Evolutionary conservation across 2,329 filamentous ascomycete genomes (phyloP).

Genomic region (Pseudohalonectria lignicola): DNA sequence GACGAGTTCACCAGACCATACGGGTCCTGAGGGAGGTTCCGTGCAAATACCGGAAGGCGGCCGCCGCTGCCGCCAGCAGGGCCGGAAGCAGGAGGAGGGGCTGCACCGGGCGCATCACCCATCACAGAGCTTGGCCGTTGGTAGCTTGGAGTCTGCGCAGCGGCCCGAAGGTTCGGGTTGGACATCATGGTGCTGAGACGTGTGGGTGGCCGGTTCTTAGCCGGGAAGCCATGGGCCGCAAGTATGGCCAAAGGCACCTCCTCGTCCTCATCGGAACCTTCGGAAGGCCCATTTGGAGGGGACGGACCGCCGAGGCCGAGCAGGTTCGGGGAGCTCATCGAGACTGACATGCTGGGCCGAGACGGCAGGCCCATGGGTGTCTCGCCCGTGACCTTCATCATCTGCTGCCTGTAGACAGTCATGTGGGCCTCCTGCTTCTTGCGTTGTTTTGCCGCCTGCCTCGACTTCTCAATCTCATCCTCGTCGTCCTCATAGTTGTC

Average conservation of each 20-base stretch:
- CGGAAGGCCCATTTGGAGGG: conserved; percentile 26
- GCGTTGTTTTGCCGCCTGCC: conserved; percentile 62
- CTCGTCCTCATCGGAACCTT: conserved; percentile 68
- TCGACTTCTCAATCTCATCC: conserved; percentile 68
- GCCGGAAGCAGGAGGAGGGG: conserved; percentile 23
- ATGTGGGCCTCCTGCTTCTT: conserved; percentile 85
- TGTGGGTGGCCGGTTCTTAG: conserved; percentile 63
- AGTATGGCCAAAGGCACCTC: conserved; percentile 80
- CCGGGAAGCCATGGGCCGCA: conserved; percentile 80
- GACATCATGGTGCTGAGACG: conserved; percentile 54
- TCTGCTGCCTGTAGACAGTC: conserved; percentile 81
- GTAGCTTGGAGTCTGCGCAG: conserved; percentile 28
- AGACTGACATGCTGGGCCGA: conserved; percentile 44
- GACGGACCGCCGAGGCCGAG: conserved; percentile 22
- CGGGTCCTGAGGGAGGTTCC: conserved; percentile 72
- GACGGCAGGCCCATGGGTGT: conserved; percentile 33
- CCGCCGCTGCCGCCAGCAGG: conserved; percentile 23
- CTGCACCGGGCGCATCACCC: no score
- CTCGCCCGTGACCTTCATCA: conserved; percentile 92
- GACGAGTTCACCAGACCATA: conserved; percentile 67
- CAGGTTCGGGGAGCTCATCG: conserved; percentile 53
- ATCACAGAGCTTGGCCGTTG: conserved; percentile 44
- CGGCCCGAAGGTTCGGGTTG: conserved; percentile 58
- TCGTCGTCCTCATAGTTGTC: conserved; percentile 62
- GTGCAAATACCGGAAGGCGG: conserved; percentile 69